Evolutionary conservation across 2,329 filamentous ascomycete genomes (phyloP).

Genomic region (Simplicillium sp.): DNA sequence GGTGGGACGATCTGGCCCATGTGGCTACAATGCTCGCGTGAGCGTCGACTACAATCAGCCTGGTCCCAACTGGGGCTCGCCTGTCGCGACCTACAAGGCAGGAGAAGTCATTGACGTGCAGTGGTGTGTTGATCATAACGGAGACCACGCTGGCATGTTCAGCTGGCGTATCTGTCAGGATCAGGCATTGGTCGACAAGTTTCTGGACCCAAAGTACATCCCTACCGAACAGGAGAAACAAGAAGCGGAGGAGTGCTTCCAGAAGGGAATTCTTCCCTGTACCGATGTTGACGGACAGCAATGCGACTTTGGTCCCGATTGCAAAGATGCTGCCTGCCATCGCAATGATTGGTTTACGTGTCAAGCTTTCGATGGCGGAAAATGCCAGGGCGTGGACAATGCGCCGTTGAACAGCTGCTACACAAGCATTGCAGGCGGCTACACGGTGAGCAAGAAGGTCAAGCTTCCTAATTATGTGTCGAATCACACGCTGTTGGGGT

Average conservation of each 20-base stretch:
- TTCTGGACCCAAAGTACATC: conserved; percentile 34
- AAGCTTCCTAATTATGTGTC: conserved; percentile 37
- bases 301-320: conserved; percentile 40
- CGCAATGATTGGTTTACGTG: conserved; percentile 48
- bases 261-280: conserved; percentile 34
- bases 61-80: conserved; percentile 29
- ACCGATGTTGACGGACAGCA: conserved; percentile 38
- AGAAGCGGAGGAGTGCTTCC: conserved; percentile 42
- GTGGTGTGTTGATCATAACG: conserved; percentile 48
- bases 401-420: conserved; percentile 32
- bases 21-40: conserved; percentile 44
- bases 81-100: conserved; percentile 32
- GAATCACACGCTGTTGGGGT: conserved; percentile 39
- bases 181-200: conserved; percentile 38
- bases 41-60: conserved; percentile 44
- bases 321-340: conserved; percentile 30
- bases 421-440: conserved; percentile 42
- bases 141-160: conserved; percentile 49
- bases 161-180: conserved; percentile 43
- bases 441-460: conserved; percentile 42
- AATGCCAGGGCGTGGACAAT: conserved; percentile 36
- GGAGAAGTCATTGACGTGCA: conserved; percentile 38
- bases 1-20: conserved; percentile 38
- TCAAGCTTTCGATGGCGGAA: conserved; percentile 29
- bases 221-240: conserved; percentile 43